Conservation (phyloP, 2,329 filamentous ascomycete genomes). For the Purpureocillium takamizusanense region DNA sequence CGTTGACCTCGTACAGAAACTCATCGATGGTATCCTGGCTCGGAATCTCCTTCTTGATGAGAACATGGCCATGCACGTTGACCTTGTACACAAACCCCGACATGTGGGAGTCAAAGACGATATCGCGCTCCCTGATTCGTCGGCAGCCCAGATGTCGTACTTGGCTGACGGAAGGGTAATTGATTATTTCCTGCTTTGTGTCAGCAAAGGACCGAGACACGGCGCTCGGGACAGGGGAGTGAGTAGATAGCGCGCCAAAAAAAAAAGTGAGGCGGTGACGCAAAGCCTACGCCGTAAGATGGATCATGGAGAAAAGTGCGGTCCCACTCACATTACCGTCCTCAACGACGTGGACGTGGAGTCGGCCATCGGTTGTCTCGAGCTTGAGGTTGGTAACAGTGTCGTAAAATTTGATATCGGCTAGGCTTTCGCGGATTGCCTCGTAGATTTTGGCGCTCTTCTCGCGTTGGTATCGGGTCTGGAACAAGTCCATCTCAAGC, state of each 20-base stretch:
- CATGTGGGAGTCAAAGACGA: constrained; percentile 84
- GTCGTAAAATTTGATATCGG: constrained; percentile 92
- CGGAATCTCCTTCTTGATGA: constrained; percentile 97
- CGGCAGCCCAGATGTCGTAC: constrained; percentile 64
- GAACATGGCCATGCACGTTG: constrained; percentile 52
- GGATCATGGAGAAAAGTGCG: background rate
- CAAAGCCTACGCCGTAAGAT: background rate
- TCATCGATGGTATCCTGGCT: constrained; percentile 92
- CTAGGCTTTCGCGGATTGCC: constrained; percentile 81
- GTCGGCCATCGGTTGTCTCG: constrained; percentile 74
- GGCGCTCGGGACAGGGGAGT: background rate
- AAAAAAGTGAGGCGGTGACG: background rate
- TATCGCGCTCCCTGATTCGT: constrained; percentile 60
- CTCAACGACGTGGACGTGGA: constrained; percentile 97
- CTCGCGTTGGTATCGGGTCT: constrained; percentile 75
- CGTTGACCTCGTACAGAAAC: constrained; percentile 95
- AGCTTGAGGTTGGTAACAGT: constrained; percentile 94
- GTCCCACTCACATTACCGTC: constrained; percentile 61
- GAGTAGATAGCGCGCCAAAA: background rate
- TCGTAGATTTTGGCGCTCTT: constrained; percentile 93
- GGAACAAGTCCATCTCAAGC: constrained; percentile 72
- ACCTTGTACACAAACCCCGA: constrained; percentile 98
- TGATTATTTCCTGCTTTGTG: constrained; percentile 63
- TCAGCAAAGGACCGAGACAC: constrained; percentile 6
- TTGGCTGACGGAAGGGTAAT: constrained; percentile 65